phyloP scores from a whole-genome alignment of 2,329 filamentous ascomycete genomes.

The Claviceps sp. region DNA sequence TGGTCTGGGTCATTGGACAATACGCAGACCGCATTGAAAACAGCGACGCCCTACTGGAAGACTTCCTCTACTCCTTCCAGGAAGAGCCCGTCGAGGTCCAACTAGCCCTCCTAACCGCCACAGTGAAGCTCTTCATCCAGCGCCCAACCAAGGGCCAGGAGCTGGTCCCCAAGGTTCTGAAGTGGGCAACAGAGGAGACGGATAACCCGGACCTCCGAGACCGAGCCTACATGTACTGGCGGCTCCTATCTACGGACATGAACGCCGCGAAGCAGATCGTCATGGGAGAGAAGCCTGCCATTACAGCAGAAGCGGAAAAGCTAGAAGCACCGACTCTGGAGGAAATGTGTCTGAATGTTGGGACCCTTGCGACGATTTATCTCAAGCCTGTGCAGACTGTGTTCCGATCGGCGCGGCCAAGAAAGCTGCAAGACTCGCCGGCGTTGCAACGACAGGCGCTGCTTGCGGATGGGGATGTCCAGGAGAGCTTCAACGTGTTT shows the following conservation, averaged over 20 bases:
- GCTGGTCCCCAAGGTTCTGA: constrained; percentile 84
- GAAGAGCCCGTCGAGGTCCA: constrained; percentile 96
- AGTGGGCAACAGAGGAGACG: constrained; percentile 99
- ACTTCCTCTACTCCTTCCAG: constrained; percentile 85
- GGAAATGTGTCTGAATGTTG: constrained; percentile 94
- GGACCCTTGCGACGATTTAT: constrained; percentile 92
- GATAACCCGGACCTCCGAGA: constrained; percentile 95
- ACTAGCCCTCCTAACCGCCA: constrained; percentile 83
- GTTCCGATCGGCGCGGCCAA: constrained; percentile 75
- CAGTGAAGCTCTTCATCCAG: constrained; percentile 96
- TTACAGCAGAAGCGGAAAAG: constrained; percentile 91
- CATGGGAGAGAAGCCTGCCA: constrained; percentile 94
- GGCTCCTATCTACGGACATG: constrained; percentile 83
- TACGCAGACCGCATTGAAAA: constrained; percentile 97
- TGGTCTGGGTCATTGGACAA: constrained; percentile 99
- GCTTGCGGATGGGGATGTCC: constrained; percentile 36
- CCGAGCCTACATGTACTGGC: constrained; percentile 99
- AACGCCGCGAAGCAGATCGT: constrained; percentile 75
- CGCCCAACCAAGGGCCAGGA: constrained; percentile 88
- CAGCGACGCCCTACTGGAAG: constrained; percentile 82
- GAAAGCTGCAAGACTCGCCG: constrained; percentile 68
- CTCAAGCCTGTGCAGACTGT: constrained; percentile 96
- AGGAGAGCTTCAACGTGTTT: constrained; percentile 48
- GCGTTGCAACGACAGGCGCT: constrained; percentile 66
- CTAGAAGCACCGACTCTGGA: constrained; percentile 83